These are phyloP conservation scores for Musa itinerans DNA, from an alignment of 176 grass and related monocot genomes.

Conservation along the genomic window DNA sequence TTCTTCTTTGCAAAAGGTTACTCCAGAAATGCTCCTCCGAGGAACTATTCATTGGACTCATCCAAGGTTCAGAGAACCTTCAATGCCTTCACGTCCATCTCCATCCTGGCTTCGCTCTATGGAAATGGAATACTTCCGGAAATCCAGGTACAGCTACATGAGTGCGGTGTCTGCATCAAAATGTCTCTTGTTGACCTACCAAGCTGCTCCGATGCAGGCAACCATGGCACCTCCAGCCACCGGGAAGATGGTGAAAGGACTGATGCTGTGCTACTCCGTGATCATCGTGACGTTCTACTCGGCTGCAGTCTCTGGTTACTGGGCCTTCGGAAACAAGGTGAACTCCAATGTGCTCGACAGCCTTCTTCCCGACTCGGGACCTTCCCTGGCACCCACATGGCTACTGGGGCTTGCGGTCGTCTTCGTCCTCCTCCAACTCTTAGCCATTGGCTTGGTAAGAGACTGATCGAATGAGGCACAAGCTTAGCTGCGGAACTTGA, in stretches of 20 bases:
- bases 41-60: slow-evolving; percentile 67
- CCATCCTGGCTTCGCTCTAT: slow-evolving; percentile 81
- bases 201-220: slow-evolving; percentile 32
- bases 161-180: too few species aligned
- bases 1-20: slow-evolving; percentile 30
- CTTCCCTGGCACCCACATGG: slow-evolving; percentile 68
- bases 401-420: slow-evolving; percentile 59
- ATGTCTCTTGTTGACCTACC: neutral
- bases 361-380: slow-evolving; percentile 66
- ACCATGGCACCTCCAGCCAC: slow-evolving; percentile 85
- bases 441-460: slow-evolving; percentile 75
- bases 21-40: slow-evolving; percentile 43
- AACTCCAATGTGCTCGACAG: slow-evolving; percentile 81
- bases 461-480: neutral
- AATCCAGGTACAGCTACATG: slow-evolving; percentile 48
- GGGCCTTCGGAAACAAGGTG: slow-evolving; percentile 76
- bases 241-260: slow-evolving; percentile 94
- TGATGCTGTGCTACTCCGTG: slow-evolving; percentile 65
- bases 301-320: slow-evolving; percentile 56
- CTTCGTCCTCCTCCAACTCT: slow-evolving; percentile 80
- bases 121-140: slow-evolving; percentile 95
- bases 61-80: slow-evolving; percentile 52
- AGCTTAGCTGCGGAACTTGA: too few species aligned
- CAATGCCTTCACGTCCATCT: slow-evolving; percentile 75
- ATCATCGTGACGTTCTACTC: slow-evolving; percentile 63